These are phyloP conservation scores for Zizania latifolia DNA, from an alignment of 176 grass and related monocot genomes.

Conservation along the genomic window DNA sequence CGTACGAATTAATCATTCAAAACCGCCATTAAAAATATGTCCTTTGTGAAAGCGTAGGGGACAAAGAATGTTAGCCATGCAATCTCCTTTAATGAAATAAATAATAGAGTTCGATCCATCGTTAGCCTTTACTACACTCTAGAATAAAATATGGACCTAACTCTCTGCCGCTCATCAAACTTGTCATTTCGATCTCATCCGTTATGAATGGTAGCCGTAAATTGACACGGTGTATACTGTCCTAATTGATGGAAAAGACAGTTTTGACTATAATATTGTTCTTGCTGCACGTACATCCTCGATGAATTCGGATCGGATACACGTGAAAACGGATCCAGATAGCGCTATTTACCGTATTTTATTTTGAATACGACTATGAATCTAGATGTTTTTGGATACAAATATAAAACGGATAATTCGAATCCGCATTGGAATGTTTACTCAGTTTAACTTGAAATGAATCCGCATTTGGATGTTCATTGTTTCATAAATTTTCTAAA, in stretches of 20 bases:
- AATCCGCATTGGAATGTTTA: too few relatives aligned
- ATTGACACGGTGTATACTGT: constrained; percentile 2
- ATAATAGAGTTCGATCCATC: neutral
- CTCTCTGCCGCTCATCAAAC: neutral
- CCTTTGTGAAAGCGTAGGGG: neutral
- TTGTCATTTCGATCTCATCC: constrained; percentile 26
- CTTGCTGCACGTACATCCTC: neutral
- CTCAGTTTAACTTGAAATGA: too few relatives aligned
- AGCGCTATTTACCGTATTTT: too few relatives aligned
- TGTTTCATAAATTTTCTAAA: too few relatives aligned
- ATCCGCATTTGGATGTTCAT: too few relatives aligned
- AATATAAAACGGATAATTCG: too few relatives aligned
- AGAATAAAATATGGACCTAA: constrained; percentile 2
- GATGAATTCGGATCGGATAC: too few relatives aligned
- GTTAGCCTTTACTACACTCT: constrained; percentile 20
- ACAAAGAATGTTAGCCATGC: constrained; percentile 2
- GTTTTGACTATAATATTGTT: constrained; percentile 13
- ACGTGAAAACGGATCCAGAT: too few relatives aligned
- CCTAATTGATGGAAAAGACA: neutral
- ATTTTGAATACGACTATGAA: too few relatives aligned
- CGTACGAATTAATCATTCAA: too few relatives aligned
- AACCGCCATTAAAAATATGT: neutral
- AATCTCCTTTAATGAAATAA: neutral
- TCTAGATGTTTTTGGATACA: too few relatives aligned
- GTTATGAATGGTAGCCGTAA: constrained; percentile 7